These are phyloP conservation scores for Phialophora chinensis DNA, from an alignment of 2,329 filamentous ascomycete genomes.

Conservation along the genomic window DNA sequence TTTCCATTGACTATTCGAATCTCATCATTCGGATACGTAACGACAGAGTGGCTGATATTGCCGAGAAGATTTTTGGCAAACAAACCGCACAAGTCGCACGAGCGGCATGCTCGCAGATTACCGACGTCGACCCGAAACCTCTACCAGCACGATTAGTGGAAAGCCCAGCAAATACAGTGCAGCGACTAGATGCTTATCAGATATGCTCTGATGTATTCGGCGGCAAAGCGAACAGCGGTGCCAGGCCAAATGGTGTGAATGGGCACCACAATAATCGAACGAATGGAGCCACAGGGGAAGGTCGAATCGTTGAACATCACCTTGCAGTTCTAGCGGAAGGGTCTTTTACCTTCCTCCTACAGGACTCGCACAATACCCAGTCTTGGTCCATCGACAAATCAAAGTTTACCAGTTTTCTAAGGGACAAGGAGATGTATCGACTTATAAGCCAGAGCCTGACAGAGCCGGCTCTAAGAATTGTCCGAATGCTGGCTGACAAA, in stretches of 20 bases:
- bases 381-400: slow-evolving; percentile 86
- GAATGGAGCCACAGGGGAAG: slow-evolving; percentile 18
- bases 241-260: slow-evolving; percentile 13
- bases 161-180: slow-evolving; percentile 5
- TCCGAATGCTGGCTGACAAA: slow-evolving; percentile 80
- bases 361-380: slow-evolving; percentile 59
- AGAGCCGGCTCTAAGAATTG: slow-evolving; percentile 66
- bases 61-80: slow-evolving; percentile 27
- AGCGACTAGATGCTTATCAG: slow-evolving; percentile 22
- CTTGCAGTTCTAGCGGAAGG: slow-evolving; percentile 58
- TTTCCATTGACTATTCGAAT: slow-evolving; percentile 33
- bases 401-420: slow-evolving; percentile 71
- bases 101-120: slow-evolving; percentile 52
- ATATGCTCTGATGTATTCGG: slow-evolving; percentile 13
- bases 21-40: slow-evolving; percentile 29
- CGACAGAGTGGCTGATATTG: slow-evolving; percentile 21
- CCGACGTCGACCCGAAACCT: slow-evolving; percentile 46
- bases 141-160: slow-evolving; percentile 13
- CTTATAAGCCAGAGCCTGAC: slow-evolving; percentile 54
- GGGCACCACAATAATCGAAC: slow-evolving; percentile 15
- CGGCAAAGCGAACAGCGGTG: neutral
- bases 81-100: slow-evolving; percentile 20
- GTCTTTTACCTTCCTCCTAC: slow-evolving; percentile 47
- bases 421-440: slow-evolving; percentile 79
- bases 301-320: slow-evolving; percentile 40